Base-by-base conservation (phyloP, 2,329 filamentous ascomycete species). In the Aureobasidium sp. region DNA sequence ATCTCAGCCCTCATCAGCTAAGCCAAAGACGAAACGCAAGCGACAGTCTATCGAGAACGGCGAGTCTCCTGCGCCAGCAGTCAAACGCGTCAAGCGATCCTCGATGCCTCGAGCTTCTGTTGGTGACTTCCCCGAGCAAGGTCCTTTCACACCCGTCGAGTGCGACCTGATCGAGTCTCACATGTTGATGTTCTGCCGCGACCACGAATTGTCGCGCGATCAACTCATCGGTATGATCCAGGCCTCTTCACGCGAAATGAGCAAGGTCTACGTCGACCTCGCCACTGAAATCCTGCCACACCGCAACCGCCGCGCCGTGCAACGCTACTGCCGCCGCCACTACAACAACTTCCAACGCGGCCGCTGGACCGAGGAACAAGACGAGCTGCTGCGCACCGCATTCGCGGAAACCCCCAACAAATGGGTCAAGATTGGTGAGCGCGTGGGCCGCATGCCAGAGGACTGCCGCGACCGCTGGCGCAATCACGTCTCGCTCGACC, bases 401-500 rank as follows among this genome's bases (percentile, higher is more conserved):
- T 77, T 81, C 56, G 74, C 79, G 3, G 64, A 72, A n/a, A 72
- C 82, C 53, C 78, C 80, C 1, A 79, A 77, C 17, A 82, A 84
- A 63, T 91, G 87, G 85, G 79, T 79, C 12, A 66, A 78, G 31
- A 87, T 91, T 65, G 84, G 80, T 0, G 76, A 78, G n/a, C 66
- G 83, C 25, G 80, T 89, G 65, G 85, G 85, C 64, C 84, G 89
- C 6, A 81, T 85, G 42, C 78, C 82, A 0, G 82, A 85, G 64
- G 87, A 90, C 69, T 80, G 86, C 58, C 82, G 87, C 56, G 87
- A 90, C 70, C 84, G 88, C 3, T 89, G 86, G 77, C 80, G 85
- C 42, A 88, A 90, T 67, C 85, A 87, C 67, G 74, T 88, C 25
- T 75, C 86, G 49, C 86, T 83, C 60, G 82, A 82, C 22, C 77